Conservation (phyloP, 139 green algal species). For the Auxenochlorella pyrenoidosa region DNA sequence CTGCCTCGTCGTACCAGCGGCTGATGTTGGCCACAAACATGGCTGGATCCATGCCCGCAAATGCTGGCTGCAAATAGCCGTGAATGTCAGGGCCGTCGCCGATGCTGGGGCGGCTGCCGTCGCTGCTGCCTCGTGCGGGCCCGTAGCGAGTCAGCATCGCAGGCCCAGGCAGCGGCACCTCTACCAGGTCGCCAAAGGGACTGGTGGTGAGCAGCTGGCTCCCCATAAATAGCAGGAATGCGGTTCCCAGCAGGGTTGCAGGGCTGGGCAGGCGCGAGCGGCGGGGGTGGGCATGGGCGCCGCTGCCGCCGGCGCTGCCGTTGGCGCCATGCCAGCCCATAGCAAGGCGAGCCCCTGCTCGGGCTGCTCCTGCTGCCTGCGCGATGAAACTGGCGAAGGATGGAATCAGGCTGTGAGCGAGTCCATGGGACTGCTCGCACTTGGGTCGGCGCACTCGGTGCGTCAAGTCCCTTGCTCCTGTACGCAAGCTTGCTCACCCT, state of each 20-base stretch:
- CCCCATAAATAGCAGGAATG: not conserved
- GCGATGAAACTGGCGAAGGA: too few species aligned
- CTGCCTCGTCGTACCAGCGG: not conserved
- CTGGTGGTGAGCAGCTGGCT: constrained; percentile 2
- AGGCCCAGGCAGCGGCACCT: too few species aligned
- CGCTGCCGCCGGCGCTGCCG: not conserved
- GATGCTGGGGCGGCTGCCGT: not conserved
- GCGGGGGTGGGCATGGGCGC: not conserved
- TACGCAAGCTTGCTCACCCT: too few species aligned
- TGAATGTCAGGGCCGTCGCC: constrained; percentile 1
- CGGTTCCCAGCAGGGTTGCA: not conserved
- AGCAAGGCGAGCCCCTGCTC: too few species aligned
- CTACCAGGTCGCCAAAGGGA: not conserved
- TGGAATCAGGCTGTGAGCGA: too few species aligned
- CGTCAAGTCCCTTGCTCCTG: too few species aligned
- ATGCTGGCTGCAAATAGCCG: not conserved
- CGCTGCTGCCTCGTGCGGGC: too few species aligned
- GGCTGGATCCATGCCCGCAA: not conserved
- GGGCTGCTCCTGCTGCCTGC: too few species aligned
- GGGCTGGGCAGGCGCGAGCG: not conserved
- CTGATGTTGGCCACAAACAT: constrained; percentile 14
- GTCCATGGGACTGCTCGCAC: too few species aligned
- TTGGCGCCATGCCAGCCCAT: too few species aligned
- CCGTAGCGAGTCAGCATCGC: too few species aligned
- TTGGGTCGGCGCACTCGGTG: too few species aligned